Base-by-base conservation (phyloP, 768 basidiomycete genomes). In the Pleurotus eryngii region DNA sequence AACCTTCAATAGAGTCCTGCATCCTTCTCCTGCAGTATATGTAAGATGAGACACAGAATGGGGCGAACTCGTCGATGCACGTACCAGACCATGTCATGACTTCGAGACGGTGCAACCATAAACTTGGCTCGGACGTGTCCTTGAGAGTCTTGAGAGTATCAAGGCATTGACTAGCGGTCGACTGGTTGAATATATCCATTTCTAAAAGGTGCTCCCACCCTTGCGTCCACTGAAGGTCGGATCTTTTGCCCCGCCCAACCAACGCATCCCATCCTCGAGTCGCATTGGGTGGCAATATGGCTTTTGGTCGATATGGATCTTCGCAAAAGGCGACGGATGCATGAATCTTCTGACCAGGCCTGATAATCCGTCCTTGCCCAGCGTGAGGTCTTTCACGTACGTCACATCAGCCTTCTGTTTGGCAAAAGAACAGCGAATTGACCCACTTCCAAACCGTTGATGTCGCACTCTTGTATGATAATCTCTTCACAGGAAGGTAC, bases 261-360 rank as follows among this genome's bases (percentile, higher is more conserved):
- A 50, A 26, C 7, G 6, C 38, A n/a, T 18, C 20, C 59, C 57
- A 53, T 9, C 15, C 30, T 26, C 27, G 49, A 14, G 20, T 27
- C 15, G 27, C 27, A 26, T 56, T 26, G 3, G 46, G 42, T 27
- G 55, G 24, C 7, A 58, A 30, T 12, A 45, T 56, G 17, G 57
- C 57, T 39, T 58, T 58, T 14, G 57, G 57, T 4, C 38, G 48
- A 38, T 58, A 58, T 7, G 51, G 22, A 42, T 38, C n/a, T 18
- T 24, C 12, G 17, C 53, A 38, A 30, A 58, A 58, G 9, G 49
- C 48, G 17, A 60, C 49, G 6, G 57, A 60, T 11, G 48, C 56
- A 53, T 60, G 59, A 40, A 60, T 57, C 49, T 60, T 60, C 27
- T 60, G 59, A 4, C 59, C 59, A 18, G 47, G 47, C 35, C 53